Percentiles rank a stretch among this genome's conserved stretches.
Conservation (phyloP, 495 filamentous ascomycete species). For the Hypoxylon perforatum region DNA sequence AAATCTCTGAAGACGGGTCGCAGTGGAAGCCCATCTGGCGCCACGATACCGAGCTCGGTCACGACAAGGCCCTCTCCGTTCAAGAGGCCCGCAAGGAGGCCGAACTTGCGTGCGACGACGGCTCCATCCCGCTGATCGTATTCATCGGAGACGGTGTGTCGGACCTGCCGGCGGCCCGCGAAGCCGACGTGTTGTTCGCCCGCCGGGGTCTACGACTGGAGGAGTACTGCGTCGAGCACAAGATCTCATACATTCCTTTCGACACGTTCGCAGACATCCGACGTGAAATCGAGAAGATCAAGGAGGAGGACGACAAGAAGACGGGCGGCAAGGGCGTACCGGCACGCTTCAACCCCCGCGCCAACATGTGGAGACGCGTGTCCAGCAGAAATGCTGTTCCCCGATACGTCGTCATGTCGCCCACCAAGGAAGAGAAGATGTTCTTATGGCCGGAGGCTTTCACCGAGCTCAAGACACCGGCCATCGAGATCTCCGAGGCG, state of each 20-base stretch:
- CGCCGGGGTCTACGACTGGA: constrained; percentile 74
- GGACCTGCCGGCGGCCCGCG: constrained; percentile 75
- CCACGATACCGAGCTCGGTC: constrained; percentile 73
- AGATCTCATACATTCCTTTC: constrained; percentile 71
- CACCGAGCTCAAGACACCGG: constrained; percentile 50
- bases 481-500: constrained; percentile 16
- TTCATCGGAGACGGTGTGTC: constrained; percentile 85
- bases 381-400: constrained; percentile 67
- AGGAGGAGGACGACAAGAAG: constrained; percentile 70
- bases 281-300: constrained; percentile 69
- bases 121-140: constrained; percentile 74
- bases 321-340: constrained; percentile 72
- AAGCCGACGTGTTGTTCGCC: constrained; percentile 83
- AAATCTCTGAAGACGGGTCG: constrained; percentile 67
- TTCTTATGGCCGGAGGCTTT: constrained; percentile 74
- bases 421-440: constrained; percentile 71
- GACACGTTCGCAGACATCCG: constrained; percentile 78
- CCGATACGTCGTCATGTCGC: constrained; percentile 65
- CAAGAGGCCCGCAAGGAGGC: constrained; percentile 68
- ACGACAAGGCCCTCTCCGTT: constrained; percentile 76
- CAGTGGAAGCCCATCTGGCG: constrained; percentile 78
- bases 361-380: constrained; percentile 76
- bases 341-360: constrained; percentile 73
- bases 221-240: constrained; percentile 74
- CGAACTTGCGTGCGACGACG: constrained; percentile 63